Evolutionary conservation across 2,329 filamentous ascomycete genomes (phyloP).

Genomic region (Rugonectria rugulosa): DNA sequence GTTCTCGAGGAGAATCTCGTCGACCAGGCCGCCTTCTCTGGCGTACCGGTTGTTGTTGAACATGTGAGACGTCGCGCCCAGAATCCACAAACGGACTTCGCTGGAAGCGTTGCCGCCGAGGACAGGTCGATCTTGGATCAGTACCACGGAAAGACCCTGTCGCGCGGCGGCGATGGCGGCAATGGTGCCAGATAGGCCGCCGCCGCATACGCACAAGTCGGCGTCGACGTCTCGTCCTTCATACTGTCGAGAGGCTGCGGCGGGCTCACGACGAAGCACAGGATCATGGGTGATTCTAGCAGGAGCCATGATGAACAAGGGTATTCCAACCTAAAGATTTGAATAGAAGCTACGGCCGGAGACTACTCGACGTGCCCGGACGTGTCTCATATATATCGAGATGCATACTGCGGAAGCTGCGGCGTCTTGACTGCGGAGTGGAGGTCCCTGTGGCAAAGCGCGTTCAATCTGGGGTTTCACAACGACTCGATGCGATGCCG

Average conservation of each 20-base stretch:
- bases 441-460: background rate
- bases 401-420: background rate
- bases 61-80: slow-evolving; percentile 38
- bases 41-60: slow-evolving; percentile 40
- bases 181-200: slow-evolving; percentile 32
- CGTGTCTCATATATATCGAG: slow-evolving; percentile 3
- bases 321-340: background rate
- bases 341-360: background rate
- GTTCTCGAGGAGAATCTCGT: slow-evolving; percentile 38
- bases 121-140: slow-evolving; percentile 35
- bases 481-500: background rate
- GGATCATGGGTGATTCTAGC: slow-evolving; percentile 28
- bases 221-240: slow-evolving; percentile 23
- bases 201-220: slow-evolving; percentile 41
- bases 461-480: background rate
- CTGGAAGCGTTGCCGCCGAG: slow-evolving; percentile 36
- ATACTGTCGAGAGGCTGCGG: slow-evolving; percentile 27
- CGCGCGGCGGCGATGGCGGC: slow-evolving; percentile 35
- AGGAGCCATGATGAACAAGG: slow-evolving; percentile 29
- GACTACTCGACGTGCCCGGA: background rate
- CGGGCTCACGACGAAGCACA: slow-evolving; percentile 27
- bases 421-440: background rate
- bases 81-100: slow-evolving; percentile 36
- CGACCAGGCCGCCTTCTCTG: slow-evolving; percentile 35
- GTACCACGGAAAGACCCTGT: slow-evolving; percentile 28